Conservation (phyloP, 495 filamentous ascomycete species). For the Geopyxis carbonaria region DNA sequence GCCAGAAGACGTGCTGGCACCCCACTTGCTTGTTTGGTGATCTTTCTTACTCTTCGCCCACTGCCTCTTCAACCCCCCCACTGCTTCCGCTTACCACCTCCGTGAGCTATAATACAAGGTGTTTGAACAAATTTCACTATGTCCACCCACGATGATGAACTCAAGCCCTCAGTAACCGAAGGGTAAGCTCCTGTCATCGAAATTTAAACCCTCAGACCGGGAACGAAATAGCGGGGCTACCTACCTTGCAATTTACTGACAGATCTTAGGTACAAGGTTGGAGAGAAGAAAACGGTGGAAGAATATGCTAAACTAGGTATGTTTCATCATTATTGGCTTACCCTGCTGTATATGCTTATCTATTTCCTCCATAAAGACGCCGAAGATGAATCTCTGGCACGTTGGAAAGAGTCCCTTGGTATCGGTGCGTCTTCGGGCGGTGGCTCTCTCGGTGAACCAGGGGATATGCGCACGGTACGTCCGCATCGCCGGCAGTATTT, state of each 20-base stretch:
- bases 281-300: conserved; percentile 90
- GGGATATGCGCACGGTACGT: conserved; percentile 16
- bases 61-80: conserved; percentile 4
- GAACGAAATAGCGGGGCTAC: not conserved
- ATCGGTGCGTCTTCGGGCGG: conserved; percentile 42
- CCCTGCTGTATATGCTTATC: conserved; percentile 2
- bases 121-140: conserved; percentile 31
- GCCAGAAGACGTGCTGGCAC: not conserved
- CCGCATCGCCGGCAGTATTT: too few species aligned
- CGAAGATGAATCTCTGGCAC: conserved; percentile 79
- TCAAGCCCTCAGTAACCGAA: conserved; percentile 67
- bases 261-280: conserved; percentile 57
- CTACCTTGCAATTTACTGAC: conserved; percentile 1
- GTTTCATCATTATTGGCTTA: conserved; percentile 24
- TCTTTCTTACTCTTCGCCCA: not conserved
- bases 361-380: conserved; percentile 30
- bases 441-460: conserved; percentile 35
- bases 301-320: conserved; percentile 84
- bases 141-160: conserved; percentile 61
- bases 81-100: conserved; percentile 1
- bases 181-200: conserved; percentile 31
- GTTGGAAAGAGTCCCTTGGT: conserved; percentile 93
- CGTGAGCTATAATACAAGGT: conserved; percentile 5
- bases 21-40: not conserved
- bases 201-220: not conserved